These are phyloP conservation scores for Umbelopsis sp. DNA, from an alignment of 192 early-diverging fungal species.

Conservation along the genomic window DNA sequence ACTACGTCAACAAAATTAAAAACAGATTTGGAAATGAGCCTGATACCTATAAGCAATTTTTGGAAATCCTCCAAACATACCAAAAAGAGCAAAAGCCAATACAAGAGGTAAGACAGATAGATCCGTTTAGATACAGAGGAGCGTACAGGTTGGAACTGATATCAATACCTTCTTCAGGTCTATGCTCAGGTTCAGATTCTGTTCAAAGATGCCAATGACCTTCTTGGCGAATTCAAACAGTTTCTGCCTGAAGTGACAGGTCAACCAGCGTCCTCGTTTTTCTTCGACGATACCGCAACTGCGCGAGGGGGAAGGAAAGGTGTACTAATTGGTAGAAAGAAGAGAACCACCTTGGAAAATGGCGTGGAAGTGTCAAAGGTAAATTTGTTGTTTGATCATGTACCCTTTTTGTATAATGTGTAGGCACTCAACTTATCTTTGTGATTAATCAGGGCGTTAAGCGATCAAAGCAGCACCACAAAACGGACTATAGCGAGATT, in stretches of 20 bases:
- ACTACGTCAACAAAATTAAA: constrained; percentile 99
- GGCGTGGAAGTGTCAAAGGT: constrained; percentile 24
- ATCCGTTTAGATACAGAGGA: not conserved
- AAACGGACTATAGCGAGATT: constrained; percentile 20
- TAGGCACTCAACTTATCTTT: not conserved
- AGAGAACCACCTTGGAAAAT: constrained; percentile 30
- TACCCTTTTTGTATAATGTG: too few species aligned
- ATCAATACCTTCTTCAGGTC: constrained; percentile 51
- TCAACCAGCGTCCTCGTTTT: constrained; percentile 44
- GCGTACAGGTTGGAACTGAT: not conserved
- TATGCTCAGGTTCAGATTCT: constrained; percentile 92
- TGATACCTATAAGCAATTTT: constrained; percentile 95
- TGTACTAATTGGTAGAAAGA: constrained; percentile 29
- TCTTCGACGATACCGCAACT: constrained; percentile 41
- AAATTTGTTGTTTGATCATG: not conserved
- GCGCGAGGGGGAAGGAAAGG: constrained; percentile 32
- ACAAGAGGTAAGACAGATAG: constrained; percentile 66
- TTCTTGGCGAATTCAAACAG: constrained; percentile 97
- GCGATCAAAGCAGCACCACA: constrained; percentile 25
- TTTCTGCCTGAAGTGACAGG: constrained; percentile 91
- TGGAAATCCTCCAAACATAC: constrained; percentile 97
- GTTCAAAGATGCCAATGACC: constrained; percentile 84
- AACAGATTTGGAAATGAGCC: constrained; percentile 91
- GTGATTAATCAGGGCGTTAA: not conserved
- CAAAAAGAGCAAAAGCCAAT: constrained; percentile 97